Evolutionary conservation across 176 grass and related monocot genomes (phyloP).

Genomic region (Saccharum spontaneum): DNA sequence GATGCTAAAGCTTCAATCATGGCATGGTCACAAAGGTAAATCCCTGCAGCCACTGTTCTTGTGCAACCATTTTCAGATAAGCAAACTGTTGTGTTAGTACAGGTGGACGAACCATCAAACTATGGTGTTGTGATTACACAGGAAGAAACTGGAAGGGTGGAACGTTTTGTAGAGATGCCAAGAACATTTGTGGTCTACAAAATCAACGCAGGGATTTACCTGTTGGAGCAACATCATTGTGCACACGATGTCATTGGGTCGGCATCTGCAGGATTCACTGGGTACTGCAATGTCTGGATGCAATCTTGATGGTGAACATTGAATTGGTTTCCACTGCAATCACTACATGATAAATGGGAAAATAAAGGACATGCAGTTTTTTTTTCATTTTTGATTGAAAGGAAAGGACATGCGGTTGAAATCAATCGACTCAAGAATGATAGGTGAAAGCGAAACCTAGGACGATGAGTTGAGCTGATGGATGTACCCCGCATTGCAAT

Average conservation of each 20-base stretch:
- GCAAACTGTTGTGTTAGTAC: not conserved
- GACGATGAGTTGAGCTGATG: not conserved
- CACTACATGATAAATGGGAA: not conserved
- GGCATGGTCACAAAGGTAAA: conserved; percentile 51
- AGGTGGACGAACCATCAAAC: conserved; percentile 54
- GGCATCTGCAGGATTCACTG: not conserved
- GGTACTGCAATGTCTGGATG: not conserved
- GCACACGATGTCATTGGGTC: not conserved
- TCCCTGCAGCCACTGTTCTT: not conserved
- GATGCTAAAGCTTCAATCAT: conserved; percentile 48
- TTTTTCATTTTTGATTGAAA: no score
- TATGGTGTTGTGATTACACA: conserved; percentile 55
- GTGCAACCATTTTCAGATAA: not conserved
- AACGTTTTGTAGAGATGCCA: conserved; percentile 47
- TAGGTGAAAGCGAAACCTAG: not conserved
- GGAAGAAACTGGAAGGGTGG: conserved; percentile 45
- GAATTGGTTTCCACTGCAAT: not conserved
- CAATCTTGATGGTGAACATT: not conserved
- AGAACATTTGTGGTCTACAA: not conserved
- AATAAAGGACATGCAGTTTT: not conserved
- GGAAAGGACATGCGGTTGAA: not conserved
- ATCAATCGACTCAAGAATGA: not conserved
- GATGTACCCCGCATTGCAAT: not conserved
- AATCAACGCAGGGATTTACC: not conserved
- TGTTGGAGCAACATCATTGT: not conserved